A percentile compares a stretch with the other conserved stretches of the same genome.
Conservation (phyloP, 2,329 filamentous ascomycete genomes). For the Cladorrhinum sp. region DNA sequence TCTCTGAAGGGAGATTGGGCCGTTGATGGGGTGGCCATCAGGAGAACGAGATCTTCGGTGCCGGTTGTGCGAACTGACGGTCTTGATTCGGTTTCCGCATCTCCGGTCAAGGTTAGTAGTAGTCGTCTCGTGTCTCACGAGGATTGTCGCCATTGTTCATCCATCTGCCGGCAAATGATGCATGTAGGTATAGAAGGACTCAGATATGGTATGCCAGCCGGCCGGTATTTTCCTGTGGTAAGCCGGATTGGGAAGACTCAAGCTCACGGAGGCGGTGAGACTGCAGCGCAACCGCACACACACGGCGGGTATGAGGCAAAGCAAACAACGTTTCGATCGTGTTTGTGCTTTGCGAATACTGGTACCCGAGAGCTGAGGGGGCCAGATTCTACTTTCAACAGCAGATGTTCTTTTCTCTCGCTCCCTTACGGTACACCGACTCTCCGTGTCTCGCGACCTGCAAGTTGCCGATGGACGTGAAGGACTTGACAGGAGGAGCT, state of each 20-base stretch:
- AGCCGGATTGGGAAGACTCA: neutral
- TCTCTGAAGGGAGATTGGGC: neutral
- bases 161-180: neutral
- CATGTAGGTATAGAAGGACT: neutral
- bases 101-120: too few species aligned
- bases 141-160: neutral
- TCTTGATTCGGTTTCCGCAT: neutral
- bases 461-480: neutral
- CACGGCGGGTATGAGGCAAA: neutral
- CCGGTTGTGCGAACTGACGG: conserved; percentile 2
- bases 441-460: neutral
- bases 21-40: neutral
- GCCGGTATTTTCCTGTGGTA: neutral
- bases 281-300: neutral
- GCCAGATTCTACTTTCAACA: neutral
- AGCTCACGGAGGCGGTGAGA: conserved; percentile 8
- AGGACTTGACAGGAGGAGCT: neutral
- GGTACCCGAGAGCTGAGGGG: neutral
- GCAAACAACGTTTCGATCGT: neutral
- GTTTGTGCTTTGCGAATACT: neutral
- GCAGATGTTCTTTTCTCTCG: neutral
- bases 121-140: neutral
- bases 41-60: conserved; percentile 3
- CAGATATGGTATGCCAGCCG: neutral
- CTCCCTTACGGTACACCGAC: neutral